Conservation (phyloP, 768 basidiomycete species). For the Naganishia vaughanmartiniae region DNA sequence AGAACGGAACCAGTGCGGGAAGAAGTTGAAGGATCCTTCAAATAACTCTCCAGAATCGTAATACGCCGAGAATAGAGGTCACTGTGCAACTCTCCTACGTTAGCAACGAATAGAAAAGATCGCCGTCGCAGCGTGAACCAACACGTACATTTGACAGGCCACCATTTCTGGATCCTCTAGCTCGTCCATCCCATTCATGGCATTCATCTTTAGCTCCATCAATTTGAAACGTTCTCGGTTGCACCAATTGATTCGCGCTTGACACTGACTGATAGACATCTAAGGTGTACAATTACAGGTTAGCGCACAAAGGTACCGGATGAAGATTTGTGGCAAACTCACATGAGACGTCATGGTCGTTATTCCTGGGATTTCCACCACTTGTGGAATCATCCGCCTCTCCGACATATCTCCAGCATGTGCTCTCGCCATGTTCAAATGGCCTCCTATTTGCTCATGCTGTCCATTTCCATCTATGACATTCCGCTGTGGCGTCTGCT, state of each 20-base stretch:
- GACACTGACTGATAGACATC: conserved; percentile 33
- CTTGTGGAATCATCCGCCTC: not conserved
- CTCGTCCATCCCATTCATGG: conserved; percentile 24
- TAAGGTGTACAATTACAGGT: conserved; percentile 17
- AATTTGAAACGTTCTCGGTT: conserved; percentile 36
- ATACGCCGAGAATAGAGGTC: conserved; percentile 34
- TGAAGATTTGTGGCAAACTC: conserved; percentile 38
- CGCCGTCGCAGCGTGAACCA: not conserved
- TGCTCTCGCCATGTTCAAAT: not conserved
- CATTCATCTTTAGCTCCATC: conserved; percentile 34
- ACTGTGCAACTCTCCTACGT: conserved; percentile 14
- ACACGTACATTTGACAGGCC: conserved; percentile 36
- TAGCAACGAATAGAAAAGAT: not conserved
- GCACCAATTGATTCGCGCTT: conserved; percentile 41
- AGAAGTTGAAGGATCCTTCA: conserved; percentile 9
- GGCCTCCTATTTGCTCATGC: not conserved
- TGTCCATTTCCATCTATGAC: not conserved
- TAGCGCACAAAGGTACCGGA: not conserved
- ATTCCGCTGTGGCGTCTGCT: conserved; percentile 16
- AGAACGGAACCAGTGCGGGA: conserved; percentile 17
- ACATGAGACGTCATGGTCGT: not conserved
- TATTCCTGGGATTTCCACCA: not conserved
- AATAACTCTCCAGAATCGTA: conserved; percentile 33
- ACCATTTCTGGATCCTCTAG: conserved; percentile 45
- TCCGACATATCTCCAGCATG: not conserved